These are phyloP conservation scores for Lablab purpureus DNA, from an alignment of 306 rosid species.

Conservation along the genomic window DNA sequence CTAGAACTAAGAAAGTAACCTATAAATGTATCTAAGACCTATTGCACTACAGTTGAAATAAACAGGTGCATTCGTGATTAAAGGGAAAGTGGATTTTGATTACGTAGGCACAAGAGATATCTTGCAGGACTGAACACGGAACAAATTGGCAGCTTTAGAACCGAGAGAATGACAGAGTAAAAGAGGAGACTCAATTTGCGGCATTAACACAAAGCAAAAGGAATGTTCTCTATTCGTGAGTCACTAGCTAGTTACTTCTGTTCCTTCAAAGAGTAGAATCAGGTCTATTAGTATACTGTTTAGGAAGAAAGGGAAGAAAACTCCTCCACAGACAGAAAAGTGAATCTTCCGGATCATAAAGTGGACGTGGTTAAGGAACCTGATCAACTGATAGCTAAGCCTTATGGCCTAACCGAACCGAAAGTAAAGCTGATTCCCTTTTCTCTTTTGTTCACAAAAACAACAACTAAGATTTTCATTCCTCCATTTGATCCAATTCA, in stretches of 20 bases:
- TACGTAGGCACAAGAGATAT: slow-evolving; percentile 61
- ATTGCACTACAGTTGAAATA: slow-evolving; percentile 36
- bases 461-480: slow-evolving; percentile 47
- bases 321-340: slow-evolving; percentile 69
- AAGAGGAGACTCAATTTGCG: too few species aligned
- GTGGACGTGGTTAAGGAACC: slow-evolving; percentile 61
- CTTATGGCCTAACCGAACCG: slow-evolving; percentile 26
- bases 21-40: too few species aligned
- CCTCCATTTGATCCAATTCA: too few species aligned
- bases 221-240: slow-evolving; percentile 62
- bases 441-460: slow-evolving; percentile 49
- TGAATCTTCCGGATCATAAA: slow-evolving; percentile 89
- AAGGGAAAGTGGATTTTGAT: slow-evolving; percentile 71
- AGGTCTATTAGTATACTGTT: slow-evolving; percentile 48
- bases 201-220: slow-evolving; percentile 67
- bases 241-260: slow-evolving; percentile 51
- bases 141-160: slow-evolving; percentile 78
- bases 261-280: slow-evolving; percentile 58
- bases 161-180: slow-evolving; percentile 58
- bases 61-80: slow-evolving; percentile 36
- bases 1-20: too few species aligned
- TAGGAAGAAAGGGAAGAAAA: slow-evolving; percentile 37
- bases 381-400: slow-evolving; percentile 58
- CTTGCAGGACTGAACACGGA: slow-evolving; percentile 76
- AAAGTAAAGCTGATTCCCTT: slow-evolving; percentile 83